phyloP scores from a whole-genome alignment of 495 filamentous ascomycete genomes.

The Penicillium atrosanguineum region DNA sequence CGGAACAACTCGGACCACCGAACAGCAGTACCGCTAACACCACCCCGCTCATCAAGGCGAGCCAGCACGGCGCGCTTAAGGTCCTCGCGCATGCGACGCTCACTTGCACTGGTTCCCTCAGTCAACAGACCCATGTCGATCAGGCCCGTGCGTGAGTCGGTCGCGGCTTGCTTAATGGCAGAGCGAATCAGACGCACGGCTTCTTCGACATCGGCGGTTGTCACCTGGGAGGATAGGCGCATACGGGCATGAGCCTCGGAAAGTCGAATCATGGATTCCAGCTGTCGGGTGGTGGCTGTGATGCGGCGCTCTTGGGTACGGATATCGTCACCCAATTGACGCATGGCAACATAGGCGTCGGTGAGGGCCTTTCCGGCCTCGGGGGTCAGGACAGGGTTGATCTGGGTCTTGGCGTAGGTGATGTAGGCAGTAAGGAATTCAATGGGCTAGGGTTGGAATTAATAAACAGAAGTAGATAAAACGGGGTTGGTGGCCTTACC shows the following conservation, averaged over 20 bases:
- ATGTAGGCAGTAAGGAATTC: slow-evolving; percentile 97
- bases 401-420: slow-evolving; percentile 87
- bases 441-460: slow-evolving; percentile 57
- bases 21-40: slow-evolving; percentile 59
- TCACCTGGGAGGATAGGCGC: slow-evolving; percentile 76
- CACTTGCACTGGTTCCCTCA: slow-evolving; percentile 82
- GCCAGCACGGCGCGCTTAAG: slow-evolving; percentile 75
- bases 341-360: slow-evolving; percentile 90
- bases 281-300: slow-evolving; percentile 91
- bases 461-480: not conserved
- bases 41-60: slow-evolving; percentile 73
- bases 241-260: slow-evolving; percentile 97
- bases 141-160: slow-evolving; percentile 82
- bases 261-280: slow-evolving; percentile 96
- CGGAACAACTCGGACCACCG: slow-evolving; percentile 74
- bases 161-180: slow-evolving; percentile 96
- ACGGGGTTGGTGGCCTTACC: slow-evolving; percentile 52
- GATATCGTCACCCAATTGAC: slow-evolving; percentile 91
- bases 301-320: slow-evolving; percentile 91
- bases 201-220: slow-evolving; percentile 79
- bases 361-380: slow-evolving; percentile 79
- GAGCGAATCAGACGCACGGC: slow-evolving; percentile 88
- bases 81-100: slow-evolving; percentile 76
- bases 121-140: slow-evolving; percentile 97
- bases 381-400: slow-evolving; percentile 76